Evolutionary conservation across 345 rosid genomes (phyloP).

Genomic region (Citrus sp.): DNA sequence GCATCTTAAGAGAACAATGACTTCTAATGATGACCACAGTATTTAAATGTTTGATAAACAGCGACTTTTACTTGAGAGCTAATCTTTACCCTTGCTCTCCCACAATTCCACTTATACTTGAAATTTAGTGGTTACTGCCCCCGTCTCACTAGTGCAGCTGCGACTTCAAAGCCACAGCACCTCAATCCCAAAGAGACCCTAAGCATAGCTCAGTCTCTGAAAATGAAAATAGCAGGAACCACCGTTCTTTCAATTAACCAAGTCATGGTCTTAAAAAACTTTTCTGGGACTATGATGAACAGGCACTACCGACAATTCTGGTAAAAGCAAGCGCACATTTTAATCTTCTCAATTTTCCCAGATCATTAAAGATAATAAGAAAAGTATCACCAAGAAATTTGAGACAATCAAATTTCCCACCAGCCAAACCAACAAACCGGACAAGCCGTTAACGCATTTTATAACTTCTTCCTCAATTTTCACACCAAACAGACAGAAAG

Average conservation of each 20-base stretch:
- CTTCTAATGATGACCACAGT: neutral
- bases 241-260: no score
- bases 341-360: neutral
- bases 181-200: neutral
- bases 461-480: neutral
- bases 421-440: neutral
- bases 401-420: neutral
- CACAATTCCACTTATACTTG: neutral
- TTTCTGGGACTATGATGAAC: no score
- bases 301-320: neutral
- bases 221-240: no score
- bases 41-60: no score
- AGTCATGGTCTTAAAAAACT: no score
- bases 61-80: neutral
- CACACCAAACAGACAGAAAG: conserved; percentile 17
- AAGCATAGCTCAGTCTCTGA: neutral
- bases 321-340: neutral
- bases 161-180: neutral
- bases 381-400: neutral
- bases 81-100: neutral
- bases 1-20: neutral
- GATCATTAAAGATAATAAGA: no score
- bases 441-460: neutral
- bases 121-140: neutral
- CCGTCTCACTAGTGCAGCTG: neutral